Evolutionary conservation across 2,329 filamentous ascomycete genomes (phyloP).

Genomic region (Colletotrichum liaoningense): DNA sequence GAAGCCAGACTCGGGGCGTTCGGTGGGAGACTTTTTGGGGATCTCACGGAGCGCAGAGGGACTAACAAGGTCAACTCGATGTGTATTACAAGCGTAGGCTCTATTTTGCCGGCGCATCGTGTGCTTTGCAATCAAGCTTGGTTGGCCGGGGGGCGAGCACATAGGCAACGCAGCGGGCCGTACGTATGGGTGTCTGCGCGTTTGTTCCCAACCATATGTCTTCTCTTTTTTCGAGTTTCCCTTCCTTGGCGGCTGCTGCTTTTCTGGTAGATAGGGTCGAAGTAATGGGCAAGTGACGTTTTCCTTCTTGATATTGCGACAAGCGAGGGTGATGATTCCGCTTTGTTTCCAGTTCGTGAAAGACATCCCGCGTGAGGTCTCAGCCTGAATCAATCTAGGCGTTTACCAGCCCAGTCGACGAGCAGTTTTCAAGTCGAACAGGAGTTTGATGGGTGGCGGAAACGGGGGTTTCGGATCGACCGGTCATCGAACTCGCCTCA

Average conservation of each 20-base stretch:
- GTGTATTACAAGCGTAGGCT: constrained; percentile 15
- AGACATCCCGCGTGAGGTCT: neutral
- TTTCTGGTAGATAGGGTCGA: constrained; percentile 33
- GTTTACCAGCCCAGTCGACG: neutral
- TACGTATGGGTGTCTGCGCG: neutral
- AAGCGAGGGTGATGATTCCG: neutral
- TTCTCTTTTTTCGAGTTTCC: neutral
- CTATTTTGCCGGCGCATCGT: constrained; percentile 19
- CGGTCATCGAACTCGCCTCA: constrained; percentile 22
- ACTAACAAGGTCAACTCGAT: constrained; percentile 10
- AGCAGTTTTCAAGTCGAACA: neutral
- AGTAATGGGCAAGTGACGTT: constrained; percentile 33
- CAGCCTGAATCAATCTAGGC: neutral
- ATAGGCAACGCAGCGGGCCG: constrained; percentile 4
- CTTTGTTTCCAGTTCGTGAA: neutral
- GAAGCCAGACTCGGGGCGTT: neutral
- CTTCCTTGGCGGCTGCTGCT: constrained; percentile 19
- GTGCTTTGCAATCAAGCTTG: constrained; percentile 30
- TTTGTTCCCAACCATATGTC: neutral
- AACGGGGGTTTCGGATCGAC: neutral
- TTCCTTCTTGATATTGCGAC: neutral
- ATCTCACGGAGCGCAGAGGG: neutral
- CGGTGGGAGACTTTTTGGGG: neutral
- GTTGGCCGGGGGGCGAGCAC: neutral
- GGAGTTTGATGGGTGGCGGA: neutral